These are phyloP conservation scores for Helotiales sp. DNA, from an alignment of 2,329 filamentous ascomycete species.

Conservation along the genomic window DNA sequence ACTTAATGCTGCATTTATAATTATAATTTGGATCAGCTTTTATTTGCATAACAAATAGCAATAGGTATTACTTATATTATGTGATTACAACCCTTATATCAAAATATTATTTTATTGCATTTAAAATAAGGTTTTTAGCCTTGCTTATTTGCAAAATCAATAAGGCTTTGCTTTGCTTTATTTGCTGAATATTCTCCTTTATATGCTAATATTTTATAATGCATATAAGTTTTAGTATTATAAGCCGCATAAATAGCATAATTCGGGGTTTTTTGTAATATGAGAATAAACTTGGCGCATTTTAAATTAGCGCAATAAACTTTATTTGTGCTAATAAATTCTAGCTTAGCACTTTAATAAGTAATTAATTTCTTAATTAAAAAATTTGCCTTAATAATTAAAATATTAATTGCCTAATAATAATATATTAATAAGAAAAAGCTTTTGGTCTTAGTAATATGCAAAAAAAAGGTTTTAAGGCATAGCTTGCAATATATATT, in stretches of 20 bases:
- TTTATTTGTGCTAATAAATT: slow-evolving; percentile 34
- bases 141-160: slow-evolving; percentile 26
- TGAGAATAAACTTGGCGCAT: slow-evolving; percentile 31
- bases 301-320: slow-evolving; percentile 31
- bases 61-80: slow-evolving; percentile 30
- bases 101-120: slow-evolving; percentile 29
- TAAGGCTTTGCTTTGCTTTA: slow-evolving; percentile 25
- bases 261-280: slow-evolving; percentile 20
- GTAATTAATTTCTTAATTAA: not conserved
- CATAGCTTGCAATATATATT: slow-evolving; percentile 37
- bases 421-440: slow-evolving; percentile 36
- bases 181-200: slow-evolving; percentile 27
- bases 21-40: slow-evolving; percentile 27
- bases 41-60: slow-evolving; percentile 16
- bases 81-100: slow-evolving; percentile 30
- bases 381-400: slow-evolving; percentile 31
- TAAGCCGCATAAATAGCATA: slow-evolving; percentile 25
- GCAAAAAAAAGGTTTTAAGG: slow-evolving; percentile 35
- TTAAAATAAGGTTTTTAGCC: slow-evolving; percentile 30
- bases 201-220: slow-evolving; percentile 30
- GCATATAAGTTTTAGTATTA: slow-evolving; percentile 28
- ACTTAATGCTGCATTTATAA: slow-evolving; percentile 32
- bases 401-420: slow-evolving; percentile 30
- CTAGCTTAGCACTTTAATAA: slow-evolving; percentile 17
- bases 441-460: slow-evolving; percentile 34